phyloP scores from a whole-genome alignment of 768 basidiomycete species.

The Lactifluus piperatus region DNA sequence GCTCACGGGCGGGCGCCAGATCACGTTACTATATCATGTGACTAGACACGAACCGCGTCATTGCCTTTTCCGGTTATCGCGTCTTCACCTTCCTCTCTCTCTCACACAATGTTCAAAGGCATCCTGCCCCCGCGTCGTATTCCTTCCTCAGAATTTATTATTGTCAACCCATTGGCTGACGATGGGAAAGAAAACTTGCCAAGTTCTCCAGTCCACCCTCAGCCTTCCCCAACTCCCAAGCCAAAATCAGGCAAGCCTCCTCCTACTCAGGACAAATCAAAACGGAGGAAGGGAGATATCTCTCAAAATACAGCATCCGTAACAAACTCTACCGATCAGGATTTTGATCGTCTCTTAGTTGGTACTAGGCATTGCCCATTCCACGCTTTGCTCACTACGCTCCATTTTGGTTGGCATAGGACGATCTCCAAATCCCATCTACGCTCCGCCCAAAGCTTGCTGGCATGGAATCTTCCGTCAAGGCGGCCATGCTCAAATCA shows the following conservation, averaged over 20 bases:
- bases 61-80: neutral
- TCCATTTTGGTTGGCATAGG: conserved; percentile 43
- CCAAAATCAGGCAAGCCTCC: conserved; percentile 31
- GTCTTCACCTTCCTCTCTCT: neutral
- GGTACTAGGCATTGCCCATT: conserved; percentile 23
- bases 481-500: conserved; percentile 87
- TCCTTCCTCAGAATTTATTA: conserved; percentile 62
- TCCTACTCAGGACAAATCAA: conserved; percentile 35
- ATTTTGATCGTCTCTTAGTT: conserved; percentile 78
- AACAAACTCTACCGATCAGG: conserved; percentile 45
- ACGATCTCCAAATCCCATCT: conserved; percentile 82
- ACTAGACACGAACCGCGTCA: conserved; percentile 19
- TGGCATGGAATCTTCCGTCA: conserved; percentile 77
- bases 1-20: conserved; percentile 8
- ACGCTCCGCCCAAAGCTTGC: conserved; percentile 69
- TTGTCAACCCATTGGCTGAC: conserved; percentile 47
- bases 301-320: conserved; percentile 26
- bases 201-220: conserved; percentile 20
- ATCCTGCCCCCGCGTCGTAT: conserved; percentile 65
- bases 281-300: conserved; percentile 29
- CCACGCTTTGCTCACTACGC: neutral
- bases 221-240: conserved; percentile 20
- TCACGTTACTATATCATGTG: conserved; percentile 14
- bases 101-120: conserved; percentile 65
- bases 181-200: conserved; percentile 59